A percentile compares a stretch with the other conserved stretches of the same genome.
Conservation (phyloP, 1,284 basidiomycete genomes). For the Cryptococcus sp. region DNA sequence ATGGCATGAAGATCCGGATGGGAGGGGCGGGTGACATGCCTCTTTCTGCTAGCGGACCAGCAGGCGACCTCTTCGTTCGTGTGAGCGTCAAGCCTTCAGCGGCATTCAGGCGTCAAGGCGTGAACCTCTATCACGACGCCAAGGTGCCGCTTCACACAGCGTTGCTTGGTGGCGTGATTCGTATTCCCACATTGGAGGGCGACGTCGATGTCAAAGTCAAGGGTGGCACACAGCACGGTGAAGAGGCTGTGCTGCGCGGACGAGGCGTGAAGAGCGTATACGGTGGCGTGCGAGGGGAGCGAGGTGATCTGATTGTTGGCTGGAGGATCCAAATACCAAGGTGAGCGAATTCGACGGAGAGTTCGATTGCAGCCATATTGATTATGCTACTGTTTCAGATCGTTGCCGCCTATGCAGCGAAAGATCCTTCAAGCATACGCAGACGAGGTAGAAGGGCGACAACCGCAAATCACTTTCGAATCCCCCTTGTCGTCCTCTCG, state of each 20-base stretch:
- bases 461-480: constrained; percentile 43
- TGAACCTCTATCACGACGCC: constrained; percentile 87
- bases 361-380: constrained; percentile 2
- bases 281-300: constrained; percentile 62
- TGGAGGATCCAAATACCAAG: constrained; percentile 89
- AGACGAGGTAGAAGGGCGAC: constrained; percentile 82
- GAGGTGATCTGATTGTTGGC: constrained; percentile 86
- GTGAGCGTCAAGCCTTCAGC: constrained; percentile 82
- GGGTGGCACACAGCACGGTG: constrained; percentile 90
- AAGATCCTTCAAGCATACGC: constrained; percentile 86
- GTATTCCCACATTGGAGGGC: constrained; percentile 93
- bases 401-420: constrained; percentile 77
- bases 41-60: constrained; percentile 69
- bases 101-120: constrained; percentile 86
- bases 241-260: constrained; percentile 92
- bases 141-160: constrained; percentile 91
- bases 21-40: constrained; percentile 84
- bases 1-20: constrained; percentile 91
- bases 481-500: constrained; percentile 11
- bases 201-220: constrained; percentile 95
- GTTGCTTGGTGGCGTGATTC: constrained; percentile 84
- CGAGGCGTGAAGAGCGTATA: constrained; percentile 77
- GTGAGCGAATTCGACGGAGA: constrained; percentile 56
- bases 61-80: constrained; percentile 86
- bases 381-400: constrained; percentile 57